These are phyloP conservation scores for Bruguiera gymnorhiza DNA, from an alignment of 345 rosid genomes.

Conservation along the genomic window DNA sequence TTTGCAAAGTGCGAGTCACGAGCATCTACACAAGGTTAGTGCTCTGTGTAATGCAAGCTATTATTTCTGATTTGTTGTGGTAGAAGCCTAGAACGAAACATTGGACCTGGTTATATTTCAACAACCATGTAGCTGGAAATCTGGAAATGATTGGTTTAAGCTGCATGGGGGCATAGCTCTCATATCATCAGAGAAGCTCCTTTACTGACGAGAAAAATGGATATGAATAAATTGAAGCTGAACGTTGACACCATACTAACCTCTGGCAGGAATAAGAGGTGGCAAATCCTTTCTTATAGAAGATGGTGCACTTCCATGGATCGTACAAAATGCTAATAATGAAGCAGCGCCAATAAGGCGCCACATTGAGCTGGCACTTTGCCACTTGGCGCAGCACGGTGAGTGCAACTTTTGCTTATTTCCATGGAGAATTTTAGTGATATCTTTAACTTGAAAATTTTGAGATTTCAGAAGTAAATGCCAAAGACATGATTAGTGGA, in stretches of 20 bases:
- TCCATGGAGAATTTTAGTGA: neutral
- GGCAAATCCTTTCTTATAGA: constrained; percentile 34
- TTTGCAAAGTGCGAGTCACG: constrained; percentile 38
- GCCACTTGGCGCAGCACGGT: constrained; percentile 34
- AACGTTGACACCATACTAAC: neutral
- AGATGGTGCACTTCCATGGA: constrained; percentile 36
- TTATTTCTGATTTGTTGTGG: neutral
- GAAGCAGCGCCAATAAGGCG: constrained; percentile 38
- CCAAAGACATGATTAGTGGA: constrained; percentile 35
- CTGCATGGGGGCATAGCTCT: too few species aligned
- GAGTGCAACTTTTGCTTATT: constrained; percentile 1
- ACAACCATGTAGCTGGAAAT: too few species aligned
- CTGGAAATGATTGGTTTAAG: too few species aligned
- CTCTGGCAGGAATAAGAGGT: constrained; percentile 18
- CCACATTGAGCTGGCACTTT: constrained; percentile 34
- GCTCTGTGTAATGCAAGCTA: neutral
- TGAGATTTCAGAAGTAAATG: constrained; percentile 27
- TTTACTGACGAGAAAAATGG: too few species aligned
- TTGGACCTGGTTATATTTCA: too few species aligned
- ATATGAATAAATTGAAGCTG: too few species aligned
- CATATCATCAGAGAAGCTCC: too few species aligned
- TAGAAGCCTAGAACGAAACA: neutral
- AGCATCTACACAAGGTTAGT: constrained; percentile 27
- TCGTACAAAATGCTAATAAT: constrained; percentile 33
- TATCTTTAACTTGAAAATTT: constrained; percentile 4